phyloP scores from a whole-genome alignment of 495 filamentous ascomycete species.

The Aspergillus heteromorphus region DNA sequence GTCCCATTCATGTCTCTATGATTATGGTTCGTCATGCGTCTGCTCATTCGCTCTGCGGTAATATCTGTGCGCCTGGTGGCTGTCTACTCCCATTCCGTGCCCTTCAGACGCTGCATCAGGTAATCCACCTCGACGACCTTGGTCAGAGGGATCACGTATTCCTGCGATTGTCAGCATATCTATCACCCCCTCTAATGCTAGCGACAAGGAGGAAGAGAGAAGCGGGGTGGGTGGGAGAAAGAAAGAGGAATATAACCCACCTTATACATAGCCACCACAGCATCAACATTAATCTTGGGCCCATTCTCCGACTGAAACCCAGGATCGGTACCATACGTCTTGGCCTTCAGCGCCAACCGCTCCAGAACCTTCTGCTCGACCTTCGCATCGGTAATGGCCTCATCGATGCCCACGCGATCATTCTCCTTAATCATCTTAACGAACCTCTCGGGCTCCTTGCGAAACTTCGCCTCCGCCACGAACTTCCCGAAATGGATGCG shows the following conservation, averaged over 20 bases:
- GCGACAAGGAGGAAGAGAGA: neutral
- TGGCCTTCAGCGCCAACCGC: slow-evolving; percentile 82
- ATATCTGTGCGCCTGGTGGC: neutral
- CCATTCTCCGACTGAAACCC: slow-evolving; percentile 50
- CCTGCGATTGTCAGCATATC: slow-evolving; percentile 37
- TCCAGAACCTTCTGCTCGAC: slow-evolving; percentile 93
- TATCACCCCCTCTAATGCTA: neutral
- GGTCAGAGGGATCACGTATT: slow-evolving; percentile 92
- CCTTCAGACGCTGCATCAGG: slow-evolving; percentile 83
- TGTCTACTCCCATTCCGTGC: slow-evolving; percentile 55
- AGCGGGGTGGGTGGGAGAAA: neutral
- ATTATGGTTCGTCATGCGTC: slow-evolving; percentile 3
- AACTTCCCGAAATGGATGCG: slow-evolving; percentile 98
- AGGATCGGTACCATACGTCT: slow-evolving; percentile 92
- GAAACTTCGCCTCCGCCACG: slow-evolving; percentile 97
- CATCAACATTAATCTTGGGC: slow-evolving; percentile 84
- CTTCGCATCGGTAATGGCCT: slow-evolving; percentile 80
- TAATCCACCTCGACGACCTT: slow-evolving; percentile 98
- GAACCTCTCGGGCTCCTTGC: slow-evolving; percentile 72
- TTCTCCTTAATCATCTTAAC: slow-evolving; percentile 70
- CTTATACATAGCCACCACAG: slow-evolving; percentile 91
- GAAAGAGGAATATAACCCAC: slow-evolving; percentile 30
- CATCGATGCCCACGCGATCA: slow-evolving; percentile 76
- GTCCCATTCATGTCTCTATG: slow-evolving; percentile 4
- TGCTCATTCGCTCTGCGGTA: neutral